phyloP scores from a whole-genome alignment of 371 early-diverging fungal species.

The Mucor ambiguus region DNA sequence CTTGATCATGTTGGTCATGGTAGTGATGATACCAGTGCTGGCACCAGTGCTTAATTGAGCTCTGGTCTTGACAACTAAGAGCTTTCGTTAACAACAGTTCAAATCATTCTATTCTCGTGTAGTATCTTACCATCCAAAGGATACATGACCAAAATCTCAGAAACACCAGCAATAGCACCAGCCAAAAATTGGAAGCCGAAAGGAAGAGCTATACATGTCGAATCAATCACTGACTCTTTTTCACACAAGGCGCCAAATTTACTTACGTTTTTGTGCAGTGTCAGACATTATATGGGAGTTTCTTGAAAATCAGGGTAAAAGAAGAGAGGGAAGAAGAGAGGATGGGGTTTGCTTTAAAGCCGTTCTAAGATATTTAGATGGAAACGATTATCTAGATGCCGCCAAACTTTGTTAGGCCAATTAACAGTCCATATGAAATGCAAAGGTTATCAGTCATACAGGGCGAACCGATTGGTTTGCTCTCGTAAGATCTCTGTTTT shows the following conservation, averaged over 20 bases:
- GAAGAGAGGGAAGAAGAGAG: background rate
- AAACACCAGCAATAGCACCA: conserved; percentile 96
- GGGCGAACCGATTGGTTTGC: background rate
- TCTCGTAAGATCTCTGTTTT: conserved; percentile 4
- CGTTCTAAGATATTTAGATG: background rate
- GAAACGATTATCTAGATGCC: conserved; percentile 14
- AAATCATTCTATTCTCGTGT: background rate
- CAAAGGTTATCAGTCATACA: conserved; percentile 7
- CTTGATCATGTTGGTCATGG: conserved; percentile 75
- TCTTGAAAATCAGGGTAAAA: background rate
- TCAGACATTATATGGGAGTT: conserved; percentile 26
- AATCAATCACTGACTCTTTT: background rate
- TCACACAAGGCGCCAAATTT: background rate
- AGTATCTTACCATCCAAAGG: conserved; percentile 85
- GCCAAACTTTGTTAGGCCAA: conserved; percentile 6
- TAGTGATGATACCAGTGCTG: conserved; percentile 39
- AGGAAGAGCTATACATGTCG: conserved; percentile 69
- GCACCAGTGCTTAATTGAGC: conserved; percentile 89
- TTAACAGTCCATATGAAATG: background rate
- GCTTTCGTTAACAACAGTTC: background rate
- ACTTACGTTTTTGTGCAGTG: conserved; percentile 37
- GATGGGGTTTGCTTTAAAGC: background rate
- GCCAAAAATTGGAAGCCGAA: conserved; percentile 88
- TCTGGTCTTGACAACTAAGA: conserved; percentile 91
- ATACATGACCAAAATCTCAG: conserved; percentile 96